Evolutionary conservation across 352 stramenopile species (phyloP), one percentile per base, ranked within the genome.

Genomic region (Globisporangium alternatum): DNA sequence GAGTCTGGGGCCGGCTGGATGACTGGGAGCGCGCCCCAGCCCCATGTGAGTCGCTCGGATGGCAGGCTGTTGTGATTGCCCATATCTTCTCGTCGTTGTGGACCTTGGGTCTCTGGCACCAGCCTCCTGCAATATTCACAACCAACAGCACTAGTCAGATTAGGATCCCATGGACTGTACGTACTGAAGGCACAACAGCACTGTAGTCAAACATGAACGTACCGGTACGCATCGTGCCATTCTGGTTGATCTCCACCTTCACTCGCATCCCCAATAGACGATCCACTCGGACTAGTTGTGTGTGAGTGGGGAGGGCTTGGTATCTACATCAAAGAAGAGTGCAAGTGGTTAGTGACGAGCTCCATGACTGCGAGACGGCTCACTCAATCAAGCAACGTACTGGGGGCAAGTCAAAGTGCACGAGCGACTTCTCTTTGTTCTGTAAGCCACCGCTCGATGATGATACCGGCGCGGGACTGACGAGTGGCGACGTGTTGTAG

Each of bases 401-500:
- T 15, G 49, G 15, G 15, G 47, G 59, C 22, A 64, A 21, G 12
- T 49, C 19, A 15, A 64, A 64, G 22, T 51, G 47, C 22, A 51
- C 58, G 33, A 39, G 45, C 22, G 47, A 47, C 47, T 58, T 64
- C 15, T 43, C 31, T 31, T 17, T 44, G 47, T 33, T 49, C 33
- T 19, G 41, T 12, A 9, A 31, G 0, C 47, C 47, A 8, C 7
- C 7, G 35, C 39, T 53, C 2, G 25, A 22, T 17, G 71, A 37
- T 1, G 69, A 37, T n/a, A n/a, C n/a, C 0, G 70, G 19, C 63
- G 37, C 64, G 7, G 84, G 80, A 57, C 79, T 90, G 15, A 62
- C 71, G 10, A 90, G 64, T 5, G 84, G 80, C 22, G 84, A 93
- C 30, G 80, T 88, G 28, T 64, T 74, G 66, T 90, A 90, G 48